phyloP scores from a whole-genome alignment of 441 rosid species.

The Croton laevigatus region DNA sequence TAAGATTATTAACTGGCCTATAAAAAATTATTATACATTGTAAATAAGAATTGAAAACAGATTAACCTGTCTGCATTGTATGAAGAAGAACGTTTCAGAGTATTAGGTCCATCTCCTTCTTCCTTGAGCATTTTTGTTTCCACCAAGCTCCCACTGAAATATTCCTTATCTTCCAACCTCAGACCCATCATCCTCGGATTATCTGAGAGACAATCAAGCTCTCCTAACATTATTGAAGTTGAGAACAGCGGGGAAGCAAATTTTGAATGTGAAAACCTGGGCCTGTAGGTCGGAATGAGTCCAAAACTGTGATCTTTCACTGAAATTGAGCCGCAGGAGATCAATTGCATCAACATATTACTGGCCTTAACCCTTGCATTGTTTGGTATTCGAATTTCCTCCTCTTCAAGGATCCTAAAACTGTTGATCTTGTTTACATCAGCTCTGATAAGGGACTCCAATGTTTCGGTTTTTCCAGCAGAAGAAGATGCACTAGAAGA shows the following conservation, averaged over 20 bases:
- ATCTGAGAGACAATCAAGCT: constrained; percentile 57
- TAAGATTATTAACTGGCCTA: neutral
- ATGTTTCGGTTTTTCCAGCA: constrained; percentile 73
- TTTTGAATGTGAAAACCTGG: constrained; percentile 69
- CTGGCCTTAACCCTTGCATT: constrained; percentile 65
- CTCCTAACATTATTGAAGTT: constrained; percentile 64
- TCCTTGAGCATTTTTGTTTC: constrained; percentile 63
- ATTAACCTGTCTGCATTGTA: constrained; percentile 89
- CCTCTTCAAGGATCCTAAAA: constrained; percentile 85
- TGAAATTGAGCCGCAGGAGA: constrained; percentile 89
- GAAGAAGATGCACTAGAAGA: constrained; percentile 68
- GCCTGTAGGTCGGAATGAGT: constrained; percentile 57
- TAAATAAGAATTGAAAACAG: constrained; percentile 8
- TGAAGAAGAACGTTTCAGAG: constrained; percentile 91
- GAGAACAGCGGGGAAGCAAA: constrained; percentile 70
- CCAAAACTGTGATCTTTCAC: constrained; percentile 72
- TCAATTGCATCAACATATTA: constrained; percentile 78
- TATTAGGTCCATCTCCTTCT: constrained; percentile 41
- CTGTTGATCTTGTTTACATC: constrained; percentile 86
- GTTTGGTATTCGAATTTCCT: constrained; percentile 61
- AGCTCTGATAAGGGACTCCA: constrained; percentile 88
- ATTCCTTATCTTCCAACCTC: constrained; percentile 72
- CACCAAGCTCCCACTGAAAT: constrained; percentile 87
- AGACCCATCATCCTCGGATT: constrained; percentile 47
- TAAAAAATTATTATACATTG: neutral